Conservation (phyloP, 352 stramenopile genomes). For the Pythium oligandrum region DNA sequence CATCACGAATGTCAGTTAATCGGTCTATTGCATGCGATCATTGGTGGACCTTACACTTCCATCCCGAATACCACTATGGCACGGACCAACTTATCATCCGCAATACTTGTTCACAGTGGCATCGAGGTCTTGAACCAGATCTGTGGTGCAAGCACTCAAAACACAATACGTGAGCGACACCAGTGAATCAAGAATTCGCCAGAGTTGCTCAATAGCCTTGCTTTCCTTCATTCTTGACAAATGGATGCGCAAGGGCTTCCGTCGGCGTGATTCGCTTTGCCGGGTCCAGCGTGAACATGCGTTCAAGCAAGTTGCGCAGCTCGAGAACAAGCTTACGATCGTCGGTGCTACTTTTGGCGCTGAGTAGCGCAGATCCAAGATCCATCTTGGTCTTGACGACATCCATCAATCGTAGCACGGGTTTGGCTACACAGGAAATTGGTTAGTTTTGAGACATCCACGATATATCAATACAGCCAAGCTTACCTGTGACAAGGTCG, state of each 20-base stretch:
- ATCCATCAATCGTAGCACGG: slow-evolving; percentile 38
- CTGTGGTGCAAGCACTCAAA: slow-evolving; percentile 5
- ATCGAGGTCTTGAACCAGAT: slow-evolving; percentile 1
- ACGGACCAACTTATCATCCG: neutral
- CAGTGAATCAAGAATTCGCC: slow-evolving; percentile 4
- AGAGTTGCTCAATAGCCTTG: slow-evolving; percentile 1
- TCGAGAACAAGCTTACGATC: slow-evolving; percentile 37
- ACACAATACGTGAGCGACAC: neutral
- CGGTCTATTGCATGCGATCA: neutral
- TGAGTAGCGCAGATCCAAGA: slow-evolving; percentile 26
- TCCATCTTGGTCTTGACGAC: slow-evolving; percentile 39
- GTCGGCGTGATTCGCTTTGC: slow-evolving; percentile 44
- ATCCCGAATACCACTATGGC: neutral
- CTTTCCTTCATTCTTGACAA: slow-evolving; percentile 32
- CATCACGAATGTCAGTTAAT: neutral
- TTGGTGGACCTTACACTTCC: neutral
- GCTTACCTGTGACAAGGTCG: slow-evolving; percentile 72
- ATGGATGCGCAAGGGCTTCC: slow-evolving; percentile 60
- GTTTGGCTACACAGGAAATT: slow-evolving; percentile 20
- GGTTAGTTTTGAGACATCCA: neutral
- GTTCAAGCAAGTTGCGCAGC: slow-evolving; percentile 55
- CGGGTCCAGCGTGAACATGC: slow-evolving; percentile 60
- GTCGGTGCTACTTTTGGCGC: slow-evolving; percentile 33
- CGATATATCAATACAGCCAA: neutral
- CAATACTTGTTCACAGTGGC: neutral